Evolutionary conservation across 1,284 basidiomycete species (phyloP), one percentile per base, ranked within the genome.

Genomic region (Ustilago shanxiensis): DNA sequence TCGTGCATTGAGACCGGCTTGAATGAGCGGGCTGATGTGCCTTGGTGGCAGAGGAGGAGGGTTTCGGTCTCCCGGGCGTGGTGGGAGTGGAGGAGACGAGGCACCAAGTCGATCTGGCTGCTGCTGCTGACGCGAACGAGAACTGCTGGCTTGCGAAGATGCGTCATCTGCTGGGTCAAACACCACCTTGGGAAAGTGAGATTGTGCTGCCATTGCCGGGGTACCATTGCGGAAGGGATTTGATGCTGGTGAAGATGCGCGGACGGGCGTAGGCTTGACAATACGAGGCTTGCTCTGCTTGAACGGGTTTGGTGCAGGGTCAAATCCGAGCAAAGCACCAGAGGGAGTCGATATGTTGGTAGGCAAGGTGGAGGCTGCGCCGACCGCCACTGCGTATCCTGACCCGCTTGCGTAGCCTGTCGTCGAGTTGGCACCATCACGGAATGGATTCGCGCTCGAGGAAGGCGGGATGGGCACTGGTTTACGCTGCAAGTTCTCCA

Each of bases 1-100:
- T 39, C 81, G 75, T 2, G 85, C 85, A 39, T 83, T 79, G 45
- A 86, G 74, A 59, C 82, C 79, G 13, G 85, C 85, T 59, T 85
- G 85, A 60, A 86, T 86, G 57, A 86, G 81, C 44, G 85, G 85
- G 49, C 72, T 79, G 41, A 84, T 80, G 59, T 81, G 81, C 24
- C 83, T 66, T 3, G 82, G 80, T 18, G 84, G 83, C 44, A 82
- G 72, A 6, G 82, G 82, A 1, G 82, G 81, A 0, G 83, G 83
- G 33, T 75, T 52, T 55, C 65, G 60, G 28, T 74, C 68, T 28
- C 60, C 51, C 1, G 73, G 79, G 2, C 79, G 72, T 20, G 66
- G 79, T 56, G 79, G 80, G 9, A 74, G 66, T 11, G 81, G 72
- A 10, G 77, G 81, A 9, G 68, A 78, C 9, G 35, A 26, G 52